phyloP scores from a whole-genome alignment of 345 rosid species.

The Lepidium didymum region DNA sequence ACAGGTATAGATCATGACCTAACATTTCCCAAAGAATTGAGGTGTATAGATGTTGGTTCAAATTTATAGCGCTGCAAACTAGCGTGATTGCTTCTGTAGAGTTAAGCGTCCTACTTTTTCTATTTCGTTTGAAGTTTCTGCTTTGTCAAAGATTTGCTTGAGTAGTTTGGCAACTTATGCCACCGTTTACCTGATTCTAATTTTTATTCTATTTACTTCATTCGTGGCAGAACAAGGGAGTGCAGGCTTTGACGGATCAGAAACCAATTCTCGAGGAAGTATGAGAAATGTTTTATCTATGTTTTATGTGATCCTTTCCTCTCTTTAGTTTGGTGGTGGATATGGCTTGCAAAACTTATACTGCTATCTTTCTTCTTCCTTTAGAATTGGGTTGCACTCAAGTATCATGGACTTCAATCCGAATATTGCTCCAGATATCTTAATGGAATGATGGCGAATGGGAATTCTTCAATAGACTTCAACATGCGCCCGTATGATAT shows the following conservation, averaged over 20 bases:
- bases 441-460: conserved; percentile 48
- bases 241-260: conserved; percentile 37
- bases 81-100: not conserved
- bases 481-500: conserved; percentile 57
- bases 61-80: not conserved
- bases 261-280: conserved; percentile 51
- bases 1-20: conserved; percentile 38
- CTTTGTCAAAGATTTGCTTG: not conserved
- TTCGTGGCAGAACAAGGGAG: conserved; percentile 43
- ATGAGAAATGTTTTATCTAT: conserved; percentile 14
- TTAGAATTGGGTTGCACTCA: conserved; percentile 68
- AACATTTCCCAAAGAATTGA: conserved; percentile 1
- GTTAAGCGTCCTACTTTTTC: not conserved
- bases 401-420: conserved; percentile 66
- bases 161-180: not conserved
- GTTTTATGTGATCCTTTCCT: not conserved
- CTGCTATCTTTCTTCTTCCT: conserved; percentile 11
- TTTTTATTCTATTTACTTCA: not conserved
- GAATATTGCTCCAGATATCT: conserved; percentile 55
- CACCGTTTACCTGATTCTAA: not conserved
- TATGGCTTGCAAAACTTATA: conserved; percentile 7
- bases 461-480: conserved; percentile 50
- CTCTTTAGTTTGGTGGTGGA: not conserved
- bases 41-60: not conserved
- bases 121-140: not conserved